phyloP scores from a whole-genome alignment of 306 rosid genomes.

The Coriaria nepalensis region DNA sequence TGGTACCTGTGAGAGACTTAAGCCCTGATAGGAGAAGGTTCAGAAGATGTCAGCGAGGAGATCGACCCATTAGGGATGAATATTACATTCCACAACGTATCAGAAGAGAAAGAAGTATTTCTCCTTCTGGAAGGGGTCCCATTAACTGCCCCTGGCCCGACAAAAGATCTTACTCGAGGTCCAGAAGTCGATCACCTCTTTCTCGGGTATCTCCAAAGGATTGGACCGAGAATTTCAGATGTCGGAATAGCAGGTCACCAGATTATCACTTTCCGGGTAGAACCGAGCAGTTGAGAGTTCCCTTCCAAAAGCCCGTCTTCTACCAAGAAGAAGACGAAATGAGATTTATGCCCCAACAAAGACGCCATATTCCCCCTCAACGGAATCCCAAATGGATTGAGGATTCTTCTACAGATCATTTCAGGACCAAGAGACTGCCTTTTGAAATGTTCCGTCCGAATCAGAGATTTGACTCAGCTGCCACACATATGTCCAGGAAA shows the following conservation, averaged over 20 bases:
- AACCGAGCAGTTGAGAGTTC: constrained; percentile 18
- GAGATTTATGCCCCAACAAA: constrained; percentile 16
- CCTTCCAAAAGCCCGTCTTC: constrained; percentile 21
- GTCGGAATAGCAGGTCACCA: constrained; percentile 26
- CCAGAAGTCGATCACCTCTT: constrained; percentile 27
- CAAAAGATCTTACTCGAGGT: constrained; percentile 19
- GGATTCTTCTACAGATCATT: constrained; percentile 16
- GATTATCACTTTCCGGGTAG: constrained; percentile 18
- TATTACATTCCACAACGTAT: constrained; percentile 16
- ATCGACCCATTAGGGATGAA: constrained; percentile 16
- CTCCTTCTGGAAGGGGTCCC: constrained; percentile 18
- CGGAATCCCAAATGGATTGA: constrained; percentile 22
- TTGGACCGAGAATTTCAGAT: constrained; percentile 11
- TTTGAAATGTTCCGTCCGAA: constrained; percentile 16
- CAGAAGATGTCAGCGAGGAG: constrained; percentile 22
- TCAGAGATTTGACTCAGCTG: constrained; percentile 14
- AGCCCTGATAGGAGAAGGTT: constrained; percentile 26
- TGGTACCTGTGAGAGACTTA: constrained; percentile 16
- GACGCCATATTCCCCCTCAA: constrained; percentile 17
- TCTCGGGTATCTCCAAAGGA: constrained; percentile 14
- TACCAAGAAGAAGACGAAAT: constrained; percentile 14
- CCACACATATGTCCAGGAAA: constrained; percentile 3
- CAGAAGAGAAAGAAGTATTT: constrained; percentile 22
- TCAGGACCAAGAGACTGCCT: constrained; percentile 20
- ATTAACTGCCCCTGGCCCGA: constrained; percentile 17